phyloP scores from a whole-genome alignment of 2,329 filamentous ascomycete genomes.

The Venturia asperata region DNA sequence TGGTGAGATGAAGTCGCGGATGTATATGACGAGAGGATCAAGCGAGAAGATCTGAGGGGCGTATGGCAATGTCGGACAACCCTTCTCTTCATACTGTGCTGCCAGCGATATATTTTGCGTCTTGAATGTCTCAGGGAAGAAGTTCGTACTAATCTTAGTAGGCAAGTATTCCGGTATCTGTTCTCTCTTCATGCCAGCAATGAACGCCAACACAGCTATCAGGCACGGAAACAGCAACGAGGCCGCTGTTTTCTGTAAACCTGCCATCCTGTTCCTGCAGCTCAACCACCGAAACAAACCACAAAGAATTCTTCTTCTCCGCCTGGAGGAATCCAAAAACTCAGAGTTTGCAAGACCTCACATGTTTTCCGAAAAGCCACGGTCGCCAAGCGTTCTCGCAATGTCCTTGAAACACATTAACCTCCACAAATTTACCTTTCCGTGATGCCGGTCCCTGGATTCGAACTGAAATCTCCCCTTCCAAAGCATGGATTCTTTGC shows the following conservation, averaged over 20 bases:
- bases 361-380: too few species aligned
- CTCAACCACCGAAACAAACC: too few species aligned
- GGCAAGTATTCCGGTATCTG: conserved; percentile 1
- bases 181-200: neutral
- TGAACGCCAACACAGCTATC: neutral
- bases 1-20: neutral
- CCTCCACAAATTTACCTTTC: too few species aligned
- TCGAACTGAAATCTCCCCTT: too few species aligned
- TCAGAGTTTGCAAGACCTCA: too few species aligned
- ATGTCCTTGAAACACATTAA: too few species aligned
- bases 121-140: neutral
- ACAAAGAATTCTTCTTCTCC: too few species aligned
- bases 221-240: neutral
- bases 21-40: conserved; percentile 8
- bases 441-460: too few species aligned
- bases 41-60: neutral
- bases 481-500: too few species aligned
- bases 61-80: neutral
- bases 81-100: neutral
- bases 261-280: neutral
- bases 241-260: neutral
- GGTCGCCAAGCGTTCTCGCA: too few species aligned
- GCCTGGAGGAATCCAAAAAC: too few species aligned
- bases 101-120: neutral
- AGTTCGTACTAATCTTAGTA: neutral